These are phyloP conservation scores for Cyberlindnera euphorbiae DNA, from an alignment of 805 yeast species.

Conservation along the genomic window DNA sequence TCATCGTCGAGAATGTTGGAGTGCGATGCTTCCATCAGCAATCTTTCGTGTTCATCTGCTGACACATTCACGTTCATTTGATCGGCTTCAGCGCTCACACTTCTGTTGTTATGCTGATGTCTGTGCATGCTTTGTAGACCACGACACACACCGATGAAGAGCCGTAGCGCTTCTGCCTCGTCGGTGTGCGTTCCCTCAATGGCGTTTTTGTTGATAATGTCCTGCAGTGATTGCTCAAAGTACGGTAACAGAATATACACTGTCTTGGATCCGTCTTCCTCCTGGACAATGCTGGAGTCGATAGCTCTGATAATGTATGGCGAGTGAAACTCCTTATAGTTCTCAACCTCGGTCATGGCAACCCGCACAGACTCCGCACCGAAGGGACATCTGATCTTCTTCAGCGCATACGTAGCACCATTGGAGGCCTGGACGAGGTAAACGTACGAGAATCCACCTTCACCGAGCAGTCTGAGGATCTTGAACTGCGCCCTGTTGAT, in stretches of 20 bases:
- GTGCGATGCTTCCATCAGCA: constrained; percentile 8
- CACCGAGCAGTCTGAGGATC: constrained; percentile 74
- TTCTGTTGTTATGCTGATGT: constrained; percentile 14
- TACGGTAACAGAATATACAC: constrained; percentile 79
- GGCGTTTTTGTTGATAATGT: constrained; percentile 61
- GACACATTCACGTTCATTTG: constrained; percentile 8
- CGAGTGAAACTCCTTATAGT: constrained; percentile 63
- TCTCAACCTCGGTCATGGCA: constrained; percentile 75
- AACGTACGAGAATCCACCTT: constrained; percentile 86
- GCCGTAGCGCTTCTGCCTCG: constrained; percentile 58
- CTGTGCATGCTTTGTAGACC: constrained; percentile 75
- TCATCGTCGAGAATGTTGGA: constrained; percentile 7
- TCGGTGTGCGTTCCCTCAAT: constrained; percentile 48
- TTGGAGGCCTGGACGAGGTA: constrained; percentile 59
- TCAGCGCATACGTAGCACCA: constrained; percentile 61
- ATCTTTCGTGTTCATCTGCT: constrained; percentile 15
- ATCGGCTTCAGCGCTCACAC: constrained; percentile 3
- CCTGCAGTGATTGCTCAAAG: constrained; percentile 70
- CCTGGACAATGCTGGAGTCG: constrained; percentile 69
- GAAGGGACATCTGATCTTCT: constrained; percentile 83
- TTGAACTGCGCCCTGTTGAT: constrained; percentile 60
- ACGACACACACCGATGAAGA: constrained; percentile 65
- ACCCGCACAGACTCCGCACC: constrained; percentile 70
- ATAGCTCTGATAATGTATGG: constrained; percentile 65
- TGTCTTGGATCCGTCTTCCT: constrained; percentile 73